Evolutionary conservation across 1,139 yeast species (phyloP), one percentile per base, ranked within the genome.

Genomic region (Arxiozyma bovina): DNA sequence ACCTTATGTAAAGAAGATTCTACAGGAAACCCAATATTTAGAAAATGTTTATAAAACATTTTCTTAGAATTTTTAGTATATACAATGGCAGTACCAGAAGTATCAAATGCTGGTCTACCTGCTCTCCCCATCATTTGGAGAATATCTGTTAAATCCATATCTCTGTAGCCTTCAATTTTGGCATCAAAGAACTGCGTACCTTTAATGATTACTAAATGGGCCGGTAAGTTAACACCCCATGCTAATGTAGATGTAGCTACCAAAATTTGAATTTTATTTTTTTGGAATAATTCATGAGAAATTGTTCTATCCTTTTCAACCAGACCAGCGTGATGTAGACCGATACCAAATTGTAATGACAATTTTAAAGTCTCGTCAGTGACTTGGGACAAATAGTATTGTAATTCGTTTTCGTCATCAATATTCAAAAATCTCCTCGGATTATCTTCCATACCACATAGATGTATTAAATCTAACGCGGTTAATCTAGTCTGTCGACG

Each of bases 401-500:
- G 82, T 48, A 93, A 73, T 66, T 93, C 98, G 11, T 72, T 76
- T 48, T 93, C 99, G 50, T 74, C 74, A 30, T 70, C 69, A 83
- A 91, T 86, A 54, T 80, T 81, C 64, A 90, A 73, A 66, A 93
- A 94, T 59, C 96, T 76, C 61, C 96, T 78, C 9, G 99, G 97
- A 64, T 91, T 85, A 52, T 87, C 90, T 68, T 93, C 98, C 83
- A 84, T 81, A 51, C 98, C 99, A 76, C 98, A 90, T 60, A 93
- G 72, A 67, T 91, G 96, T 57, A 94, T 93, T 59, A 94, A 75
- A 65, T 94, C 99, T 55, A 90, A 75, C 0, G 99, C 96, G 0
- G 99, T 94, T 56, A 94, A 77, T 63, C 99, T 79, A 0, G 99
- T 94, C 73, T 94, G 99, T 63, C 99, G 80, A 73, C 99, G 84